These are phyloP conservation scores for carrot (Daucus carota) DNA, from an alignment of 129 eudicot species.

Conservation along the genomic window DNA sequence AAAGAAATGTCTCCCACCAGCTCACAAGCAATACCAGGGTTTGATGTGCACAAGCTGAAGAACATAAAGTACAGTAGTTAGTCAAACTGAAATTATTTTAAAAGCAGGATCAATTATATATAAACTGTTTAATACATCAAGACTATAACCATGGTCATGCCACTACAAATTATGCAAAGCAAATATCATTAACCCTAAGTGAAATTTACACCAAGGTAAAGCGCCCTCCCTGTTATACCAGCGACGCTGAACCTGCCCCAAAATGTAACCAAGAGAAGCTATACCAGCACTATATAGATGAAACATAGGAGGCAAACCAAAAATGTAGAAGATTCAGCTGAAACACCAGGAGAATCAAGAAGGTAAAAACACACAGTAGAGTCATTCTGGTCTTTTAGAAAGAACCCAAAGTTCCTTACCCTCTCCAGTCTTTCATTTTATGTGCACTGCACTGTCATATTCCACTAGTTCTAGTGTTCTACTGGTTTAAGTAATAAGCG, in stretches of 20 bases:
- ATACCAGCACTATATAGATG: background rate
- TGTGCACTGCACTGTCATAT: background rate
- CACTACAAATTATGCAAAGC: background rate
- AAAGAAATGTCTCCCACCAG: constrained; percentile 1
- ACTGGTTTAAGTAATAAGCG: background rate
- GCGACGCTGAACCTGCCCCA: background rate
- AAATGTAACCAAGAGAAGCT: no score
- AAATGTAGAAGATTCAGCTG: background rate
- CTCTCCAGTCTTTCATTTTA: background rate
- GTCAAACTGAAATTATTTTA: background rate
- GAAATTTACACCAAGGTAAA: background rate
- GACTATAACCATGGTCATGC: background rate
- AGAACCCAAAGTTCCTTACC: background rate
- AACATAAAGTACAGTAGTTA: background rate
- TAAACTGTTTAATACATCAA: background rate
- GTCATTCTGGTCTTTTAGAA: background rate
- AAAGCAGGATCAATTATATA: background rate
- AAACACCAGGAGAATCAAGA: background rate
- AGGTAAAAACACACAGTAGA: background rate
- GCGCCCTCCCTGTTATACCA: background rate
- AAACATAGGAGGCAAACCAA: background rate
- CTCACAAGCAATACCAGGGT: background rate
- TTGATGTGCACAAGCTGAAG: background rate
- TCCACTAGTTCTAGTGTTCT: background rate
- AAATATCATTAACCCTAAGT: background rate